Percentiles rank a stretch among this genome's conserved stretches.
phyloP scores from a whole-genome alignment of 2,329 filamentous ascomycete genomes.

The Colletotrichum sp. region DNA sequence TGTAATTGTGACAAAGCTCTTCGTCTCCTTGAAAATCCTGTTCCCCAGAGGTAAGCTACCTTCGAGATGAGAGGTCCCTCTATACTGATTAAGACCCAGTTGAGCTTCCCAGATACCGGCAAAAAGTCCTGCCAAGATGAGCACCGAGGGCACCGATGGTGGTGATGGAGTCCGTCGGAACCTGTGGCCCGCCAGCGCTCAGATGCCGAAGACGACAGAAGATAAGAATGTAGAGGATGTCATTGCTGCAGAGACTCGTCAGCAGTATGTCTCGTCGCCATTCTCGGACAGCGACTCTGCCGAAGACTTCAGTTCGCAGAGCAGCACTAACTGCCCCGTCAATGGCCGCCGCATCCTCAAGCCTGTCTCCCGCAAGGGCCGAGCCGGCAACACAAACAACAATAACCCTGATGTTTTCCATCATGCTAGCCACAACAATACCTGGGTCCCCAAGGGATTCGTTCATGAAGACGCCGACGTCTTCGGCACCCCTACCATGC shows the following conservation, averaged over 20 bases:
- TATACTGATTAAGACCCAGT: neutral
- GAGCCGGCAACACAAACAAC: neutral
- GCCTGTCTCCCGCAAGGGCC: slow-evolving; percentile 1
- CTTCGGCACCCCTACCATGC: neutral
- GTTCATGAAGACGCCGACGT: neutral
- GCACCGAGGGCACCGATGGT: neutral
- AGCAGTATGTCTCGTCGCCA: neutral
- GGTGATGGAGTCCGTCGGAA: neutral
- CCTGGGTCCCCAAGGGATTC: neutral
- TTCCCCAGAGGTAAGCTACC: neutral
- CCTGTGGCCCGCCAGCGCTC: neutral
- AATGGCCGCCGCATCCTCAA: neutral
- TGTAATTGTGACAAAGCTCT: neutral
- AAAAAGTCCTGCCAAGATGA: neutral
- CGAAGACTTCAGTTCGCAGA: neutral
- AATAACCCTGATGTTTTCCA: neutral
- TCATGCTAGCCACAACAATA: neutral
- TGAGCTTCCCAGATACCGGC: neutral
- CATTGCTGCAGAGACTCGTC: neutral
- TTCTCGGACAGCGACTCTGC: neutral
- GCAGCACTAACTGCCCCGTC: neutral
- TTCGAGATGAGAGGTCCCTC: neutral
- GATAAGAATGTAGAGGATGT: neutral
- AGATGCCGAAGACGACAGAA: neutral
- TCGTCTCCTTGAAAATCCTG: neutral